Evolutionary conservation across 2,329 filamentous ascomycete genomes (phyloP).

Genomic region (Trichophyton benhamiae): DNA sequence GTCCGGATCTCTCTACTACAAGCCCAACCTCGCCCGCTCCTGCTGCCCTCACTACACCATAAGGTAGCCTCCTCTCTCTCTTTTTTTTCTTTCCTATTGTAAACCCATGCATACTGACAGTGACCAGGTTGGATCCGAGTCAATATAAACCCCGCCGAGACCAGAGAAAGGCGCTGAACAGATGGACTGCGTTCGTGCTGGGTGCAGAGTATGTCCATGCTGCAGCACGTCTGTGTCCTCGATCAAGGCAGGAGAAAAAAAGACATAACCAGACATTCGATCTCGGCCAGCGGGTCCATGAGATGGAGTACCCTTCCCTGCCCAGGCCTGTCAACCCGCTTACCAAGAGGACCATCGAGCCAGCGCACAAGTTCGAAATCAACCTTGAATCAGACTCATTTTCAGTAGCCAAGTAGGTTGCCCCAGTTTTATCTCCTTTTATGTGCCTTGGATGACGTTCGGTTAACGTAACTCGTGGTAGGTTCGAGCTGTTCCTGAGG

Average conservation of each 20-base stretch:
- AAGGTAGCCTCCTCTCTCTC: too few relatives aligned
- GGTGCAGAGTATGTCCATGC: conserved; percentile 37
- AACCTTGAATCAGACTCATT: conserved; percentile 36
- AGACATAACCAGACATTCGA: conserved; percentile 34
- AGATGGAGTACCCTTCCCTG: conserved; percentile 33
- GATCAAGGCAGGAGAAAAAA: conserved; percentile 34
- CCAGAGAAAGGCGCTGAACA: conserved; percentile 37
- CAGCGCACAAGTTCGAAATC: conserved; percentile 39
- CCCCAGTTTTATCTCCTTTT: not conserved
- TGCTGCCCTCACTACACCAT: conserved; percentile 75
- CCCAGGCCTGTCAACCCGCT: conserved; percentile 34
- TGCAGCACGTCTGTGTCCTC: conserved; percentile 35
- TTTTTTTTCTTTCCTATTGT: not conserved
- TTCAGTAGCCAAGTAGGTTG: conserved; percentile 34
- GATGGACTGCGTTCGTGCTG: conserved; percentile 37
- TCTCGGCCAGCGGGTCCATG: conserved; percentile 30
- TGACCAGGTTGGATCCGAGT: conserved; percentile 29
- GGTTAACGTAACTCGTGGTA: conserved; percentile 10
- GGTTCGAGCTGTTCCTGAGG: conserved; percentile 35
- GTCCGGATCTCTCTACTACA: conserved; percentile 39
- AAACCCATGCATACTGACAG: not conserved
- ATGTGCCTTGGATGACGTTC: not conserved
- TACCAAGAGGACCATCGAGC: conserved; percentile 33
- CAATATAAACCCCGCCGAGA: conserved; percentile 34
- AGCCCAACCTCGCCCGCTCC: conserved; percentile 52